Percentiles rank a stretch among this genome's conserved stretches.
phyloP scores from a whole-genome alignment of 306 rosid species.

The Astragalus membranaceus region DNA sequence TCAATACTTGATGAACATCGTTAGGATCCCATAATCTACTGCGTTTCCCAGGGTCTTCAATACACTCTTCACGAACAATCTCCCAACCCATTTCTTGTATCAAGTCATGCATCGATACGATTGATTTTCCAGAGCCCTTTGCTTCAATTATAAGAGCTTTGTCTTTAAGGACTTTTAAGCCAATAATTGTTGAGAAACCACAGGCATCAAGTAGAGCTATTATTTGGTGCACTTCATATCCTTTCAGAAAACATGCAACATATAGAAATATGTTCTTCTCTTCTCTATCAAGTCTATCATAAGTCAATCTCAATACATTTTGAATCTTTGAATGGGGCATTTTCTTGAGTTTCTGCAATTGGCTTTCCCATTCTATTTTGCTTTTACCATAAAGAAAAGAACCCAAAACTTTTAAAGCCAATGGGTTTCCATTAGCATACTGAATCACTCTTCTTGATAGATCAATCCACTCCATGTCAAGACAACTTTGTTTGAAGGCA shows the following conservation, averaged over 20 bases:
- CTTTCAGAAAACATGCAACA: conserved; percentile 22
- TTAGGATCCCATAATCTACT: conserved; percentile 11
- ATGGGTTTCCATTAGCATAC: conserved; percentile 27
- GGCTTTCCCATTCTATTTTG: conserved; percentile 21
- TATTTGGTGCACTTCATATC: neutral
- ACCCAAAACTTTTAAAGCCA: conserved; percentile 29
- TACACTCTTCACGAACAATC: conserved; percentile 21
- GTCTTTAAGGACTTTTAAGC: conserved; percentile 12
- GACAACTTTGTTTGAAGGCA: conserved; percentile 11
- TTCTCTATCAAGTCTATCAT: conserved; percentile 19
- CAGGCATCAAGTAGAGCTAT: conserved; percentile 16
- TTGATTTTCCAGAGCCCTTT: neutral
- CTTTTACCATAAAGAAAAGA: conserved; percentile 10
- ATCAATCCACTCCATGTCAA: conserved; percentile 11
- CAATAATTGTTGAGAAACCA: conserved; percentile 13
- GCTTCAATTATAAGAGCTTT: conserved; percentile 25
- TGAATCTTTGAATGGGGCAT: conserved; percentile 11
- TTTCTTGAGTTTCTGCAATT: conserved; percentile 16
- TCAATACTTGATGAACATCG: conserved; percentile 9
- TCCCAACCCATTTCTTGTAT: conserved; percentile 25
- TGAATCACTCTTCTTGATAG: conserved; percentile 4
- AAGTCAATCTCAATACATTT: conserved; percentile 19
- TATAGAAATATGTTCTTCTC: conserved; percentile 20
- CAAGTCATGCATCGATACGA: conserved; percentile 21
- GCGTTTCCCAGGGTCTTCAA: conserved; percentile 8